phyloP scores from a whole-genome alignment of 345 rosid genomes.

The Hibiscus syriacus region DNA sequence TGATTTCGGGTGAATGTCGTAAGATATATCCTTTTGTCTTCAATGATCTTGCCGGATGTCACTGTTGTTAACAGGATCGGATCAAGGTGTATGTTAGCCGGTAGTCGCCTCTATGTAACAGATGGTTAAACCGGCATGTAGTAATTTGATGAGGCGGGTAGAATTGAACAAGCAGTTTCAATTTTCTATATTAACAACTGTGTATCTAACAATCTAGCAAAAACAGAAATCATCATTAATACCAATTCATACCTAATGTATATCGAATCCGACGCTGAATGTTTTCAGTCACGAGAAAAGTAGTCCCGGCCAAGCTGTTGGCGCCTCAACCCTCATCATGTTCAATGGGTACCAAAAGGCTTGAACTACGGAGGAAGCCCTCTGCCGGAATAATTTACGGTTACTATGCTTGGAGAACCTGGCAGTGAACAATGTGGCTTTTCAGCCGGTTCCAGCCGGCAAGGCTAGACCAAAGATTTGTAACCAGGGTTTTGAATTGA shows the following conservation, averaged over 20 bases:
- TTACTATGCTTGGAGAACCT: conserved; percentile 52
- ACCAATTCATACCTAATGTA: conserved; percentile 1
- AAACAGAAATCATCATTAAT: not conserved
- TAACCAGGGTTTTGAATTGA: conserved; percentile 53
- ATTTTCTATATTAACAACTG: conserved; percentile 4
- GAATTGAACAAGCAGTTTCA: not conserved
- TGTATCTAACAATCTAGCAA: conserved; percentile 7
- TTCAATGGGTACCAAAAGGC: too few species aligned
- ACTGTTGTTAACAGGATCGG: not conserved
- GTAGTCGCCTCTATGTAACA: too few species aligned
- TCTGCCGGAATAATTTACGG: not conserved
- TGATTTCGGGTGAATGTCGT: not conserved
- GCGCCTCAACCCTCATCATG: not conserved
- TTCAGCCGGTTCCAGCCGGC: too few species aligned
- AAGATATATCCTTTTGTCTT: too few species aligned
- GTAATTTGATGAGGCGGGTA: not conserved
- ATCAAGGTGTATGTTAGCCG: not conserved
- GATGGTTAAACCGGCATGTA: not conserved
- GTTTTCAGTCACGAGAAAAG: not conserved
- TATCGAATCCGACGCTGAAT: not conserved
- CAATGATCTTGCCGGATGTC: too few species aligned
- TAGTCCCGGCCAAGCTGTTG: not conserved
- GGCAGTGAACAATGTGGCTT: too few species aligned
- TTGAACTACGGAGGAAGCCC: too few species aligned
- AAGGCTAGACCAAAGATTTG: conserved; percentile 64